Evolutionary conservation across 2,329 filamentous ascomycete species (phyloP).

Genomic region (Plenodomus biglobosus): DNA sequence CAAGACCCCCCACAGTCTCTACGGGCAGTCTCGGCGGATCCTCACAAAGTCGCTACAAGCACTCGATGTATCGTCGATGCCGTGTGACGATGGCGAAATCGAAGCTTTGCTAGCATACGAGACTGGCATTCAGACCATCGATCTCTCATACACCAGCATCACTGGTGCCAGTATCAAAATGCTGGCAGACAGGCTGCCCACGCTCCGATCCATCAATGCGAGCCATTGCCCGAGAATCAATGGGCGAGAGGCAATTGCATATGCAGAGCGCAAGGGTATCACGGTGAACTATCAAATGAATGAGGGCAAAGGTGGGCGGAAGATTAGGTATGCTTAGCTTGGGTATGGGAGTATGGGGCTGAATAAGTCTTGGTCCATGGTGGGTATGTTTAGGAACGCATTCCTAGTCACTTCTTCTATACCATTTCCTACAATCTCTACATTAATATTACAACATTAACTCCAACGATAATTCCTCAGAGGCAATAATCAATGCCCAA

Average conservation of each 20-base stretch:
- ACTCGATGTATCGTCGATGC: slow-evolving; percentile 18
- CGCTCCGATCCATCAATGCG: slow-evolving; percentile 35
- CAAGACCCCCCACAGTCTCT: slow-evolving; percentile 1
- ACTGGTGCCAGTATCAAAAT: slow-evolving; percentile 48
- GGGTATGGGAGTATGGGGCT: no score
- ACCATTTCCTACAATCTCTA: no score
- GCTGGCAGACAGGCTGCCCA: slow-evolving; percentile 31
- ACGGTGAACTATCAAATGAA: slow-evolving; percentile 20
- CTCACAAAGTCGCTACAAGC: slow-evolving; percentile 21
- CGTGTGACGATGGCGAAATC: slow-evolving; percentile 36
- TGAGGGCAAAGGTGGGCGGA: slow-evolving; percentile 20
- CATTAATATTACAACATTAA: no score
- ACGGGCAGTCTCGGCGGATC: slow-evolving; percentile 22
- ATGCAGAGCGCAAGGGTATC: slow-evolving; percentile 43
- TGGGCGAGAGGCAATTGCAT: slow-evolving; percentile 46
- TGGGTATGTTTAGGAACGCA: not conserved
- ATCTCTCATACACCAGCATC: slow-evolving; percentile 43
- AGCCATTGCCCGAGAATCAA: slow-evolving; percentile 40
- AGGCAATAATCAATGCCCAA: no score
- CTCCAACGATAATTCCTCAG: no score
- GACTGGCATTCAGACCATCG: slow-evolving; percentile 28
- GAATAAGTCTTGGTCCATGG: no score
- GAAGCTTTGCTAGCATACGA: slow-evolving; percentile 24
- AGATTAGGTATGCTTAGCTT: slow-evolving; percentile 12
- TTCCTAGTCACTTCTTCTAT: no score